Percentiles rank a stretch among this genome's conserved stretches.
Evolutionary conservation across 805 yeast genomes (phyloP).

Genomic region (Wickerhamiella parazyma): DNA sequence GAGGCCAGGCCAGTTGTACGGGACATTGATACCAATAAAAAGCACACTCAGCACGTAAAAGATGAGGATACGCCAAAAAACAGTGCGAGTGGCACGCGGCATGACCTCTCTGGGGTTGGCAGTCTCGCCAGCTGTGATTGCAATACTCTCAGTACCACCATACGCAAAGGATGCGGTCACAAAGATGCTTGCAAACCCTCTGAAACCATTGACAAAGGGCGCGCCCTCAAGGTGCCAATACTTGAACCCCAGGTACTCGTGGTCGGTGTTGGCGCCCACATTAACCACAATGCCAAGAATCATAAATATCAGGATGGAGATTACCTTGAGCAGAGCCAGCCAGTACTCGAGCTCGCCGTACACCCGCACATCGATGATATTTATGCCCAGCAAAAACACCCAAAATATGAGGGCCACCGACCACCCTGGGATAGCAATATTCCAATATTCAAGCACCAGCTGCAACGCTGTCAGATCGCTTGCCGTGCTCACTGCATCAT

Average conservation of each 20-base stretch:
- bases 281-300: slow-evolving; percentile 44
- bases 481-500: slow-evolving; percentile 37
- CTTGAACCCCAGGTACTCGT: slow-evolving; percentile 38
- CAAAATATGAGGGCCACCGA: slow-evolving; percentile 40
- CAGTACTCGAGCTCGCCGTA: slow-evolving; percentile 54
- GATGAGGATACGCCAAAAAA: slow-evolving; percentile 39
- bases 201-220: slow-evolving; percentile 26
- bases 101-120: slow-evolving; percentile 44
- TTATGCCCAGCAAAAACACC: slow-evolving; percentile 33
- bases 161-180: slow-evolving; percentile 47
- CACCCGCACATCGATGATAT: slow-evolving; percentile 39
- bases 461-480: slow-evolving; percentile 37
- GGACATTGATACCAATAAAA: slow-evolving; percentile 47
- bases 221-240: slow-evolving; percentile 43
- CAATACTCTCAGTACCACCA: slow-evolving; percentile 44
- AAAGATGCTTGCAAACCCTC: slow-evolving; percentile 38
- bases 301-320: slow-evolving; percentile 50
- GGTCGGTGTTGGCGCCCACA: slow-evolving; percentile 41
- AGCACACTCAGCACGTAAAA: slow-evolving; percentile 42
- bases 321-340: slow-evolving; percentile 50
- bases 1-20: slow-evolving; percentile 38
- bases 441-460: slow-evolving; percentile 36
- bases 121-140: slow-evolving; percentile 48
- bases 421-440: slow-evolving; percentile 34
- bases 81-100: slow-evolving; percentile 44